Percentiles rank a stretch among this genome's conserved stretches.
Evolutionary conservation across 805 yeast genomes (phyloP).

Genomic region (Ogataea polymorpha): DNA sequence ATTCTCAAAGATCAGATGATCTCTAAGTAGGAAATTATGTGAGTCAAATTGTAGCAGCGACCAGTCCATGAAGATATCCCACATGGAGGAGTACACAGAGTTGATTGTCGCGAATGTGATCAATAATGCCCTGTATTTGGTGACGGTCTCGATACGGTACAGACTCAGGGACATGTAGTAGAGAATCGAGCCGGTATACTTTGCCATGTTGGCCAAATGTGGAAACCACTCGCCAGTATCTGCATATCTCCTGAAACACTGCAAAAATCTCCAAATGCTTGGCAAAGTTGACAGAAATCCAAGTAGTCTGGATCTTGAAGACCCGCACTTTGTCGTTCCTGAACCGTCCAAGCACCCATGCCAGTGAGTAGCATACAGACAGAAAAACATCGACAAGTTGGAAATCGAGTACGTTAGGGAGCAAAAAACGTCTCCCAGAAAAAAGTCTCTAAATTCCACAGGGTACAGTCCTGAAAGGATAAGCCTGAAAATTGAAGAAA

Average conservation of each 20-base stretch:
- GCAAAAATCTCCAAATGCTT: constrained; percentile 84
- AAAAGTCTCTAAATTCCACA: constrained; percentile 93
- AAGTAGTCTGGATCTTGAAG: constrained; percentile 67
- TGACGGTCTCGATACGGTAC: constrained; percentile 60
- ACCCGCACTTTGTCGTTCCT: constrained; percentile 58
- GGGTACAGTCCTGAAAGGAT: constrained; percentile 84
- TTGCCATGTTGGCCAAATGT: constrained; percentile 83
- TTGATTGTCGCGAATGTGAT: constrained; percentile 74
- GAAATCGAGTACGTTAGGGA: constrained; percentile 86
- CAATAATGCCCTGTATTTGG: constrained; percentile 51
- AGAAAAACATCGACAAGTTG: constrained; percentile 79
- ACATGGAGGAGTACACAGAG: constrained; percentile 62
- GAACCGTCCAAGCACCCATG: constrained; percentile 43
- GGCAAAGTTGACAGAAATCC: constrained; percentile 87
- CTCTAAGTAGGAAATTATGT: constrained; percentile 58
- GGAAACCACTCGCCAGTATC: constrained; percentile 98
- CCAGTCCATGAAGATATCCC: constrained; percentile 98
- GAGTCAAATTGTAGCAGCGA: constrained; percentile 71
- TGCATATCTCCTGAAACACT: constrained; percentile 84
- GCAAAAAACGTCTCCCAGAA: constrained; percentile 86
- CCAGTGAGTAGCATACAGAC: constrained; percentile 78
- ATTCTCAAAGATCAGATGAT: constrained; percentile 60
- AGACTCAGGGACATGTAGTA: constrained; percentile 74
- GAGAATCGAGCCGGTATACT: constrained; percentile 63
- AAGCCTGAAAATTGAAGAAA: constrained; percentile 68